Percentiles rank a stretch among this genome's conserved stretches.
phyloP scores from a whole-genome alignment of 2,329 filamentous ascomycete species.

The Apiospora marii region DNA sequence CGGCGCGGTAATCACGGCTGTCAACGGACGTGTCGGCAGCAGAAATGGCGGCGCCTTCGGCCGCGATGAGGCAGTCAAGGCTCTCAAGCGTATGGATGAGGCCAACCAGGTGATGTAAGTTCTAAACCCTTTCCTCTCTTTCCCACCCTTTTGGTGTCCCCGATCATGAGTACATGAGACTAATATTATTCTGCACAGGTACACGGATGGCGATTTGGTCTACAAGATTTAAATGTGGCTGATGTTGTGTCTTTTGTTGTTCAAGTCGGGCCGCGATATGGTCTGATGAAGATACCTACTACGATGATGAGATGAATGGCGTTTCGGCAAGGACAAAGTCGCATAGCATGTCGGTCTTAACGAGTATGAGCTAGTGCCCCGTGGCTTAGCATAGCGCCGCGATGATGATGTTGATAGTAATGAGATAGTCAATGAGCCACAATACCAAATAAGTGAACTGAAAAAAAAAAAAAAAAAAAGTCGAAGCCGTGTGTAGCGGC shows the following conservation, averaged over 20 bases:
- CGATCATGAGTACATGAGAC: slow-evolving; percentile 4
- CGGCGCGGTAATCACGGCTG: slow-evolving; percentile 75
- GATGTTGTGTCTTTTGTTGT: neutral
- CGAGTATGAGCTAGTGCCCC: neutral
- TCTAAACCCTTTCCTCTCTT: slow-evolving; percentile 14
- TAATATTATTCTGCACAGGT: slow-evolving; percentile 34
- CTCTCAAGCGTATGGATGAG: slow-evolving; percentile 80
- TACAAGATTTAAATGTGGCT: slow-evolving; percentile 39
- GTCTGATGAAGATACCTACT: neutral
- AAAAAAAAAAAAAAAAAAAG: no score
- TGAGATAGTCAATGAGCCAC: slow-evolving; percentile 15
- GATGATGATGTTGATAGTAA: slow-evolving; percentile 21
- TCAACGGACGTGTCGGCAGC: slow-evolving; percentile 74
- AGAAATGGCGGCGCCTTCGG: slow-evolving; percentile 68
- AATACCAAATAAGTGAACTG: neutral
- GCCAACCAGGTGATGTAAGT: slow-evolving; percentile 93
- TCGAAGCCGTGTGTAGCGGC: no score
- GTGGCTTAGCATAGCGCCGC: slow-evolving; percentile 13
- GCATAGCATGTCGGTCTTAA: neutral
- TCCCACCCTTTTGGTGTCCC: slow-evolving; percentile 26
- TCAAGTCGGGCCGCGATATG: neutral
- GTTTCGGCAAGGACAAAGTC: slow-evolving; percentile 5
- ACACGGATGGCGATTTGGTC: slow-evolving; percentile 44
- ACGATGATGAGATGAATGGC: slow-evolving; percentile 14
- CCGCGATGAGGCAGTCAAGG: slow-evolving; percentile 76